Evolutionary conservation across 2,329 filamentous ascomycete species (phyloP).

Genomic region (Furcasterigmium sp.): DNA sequence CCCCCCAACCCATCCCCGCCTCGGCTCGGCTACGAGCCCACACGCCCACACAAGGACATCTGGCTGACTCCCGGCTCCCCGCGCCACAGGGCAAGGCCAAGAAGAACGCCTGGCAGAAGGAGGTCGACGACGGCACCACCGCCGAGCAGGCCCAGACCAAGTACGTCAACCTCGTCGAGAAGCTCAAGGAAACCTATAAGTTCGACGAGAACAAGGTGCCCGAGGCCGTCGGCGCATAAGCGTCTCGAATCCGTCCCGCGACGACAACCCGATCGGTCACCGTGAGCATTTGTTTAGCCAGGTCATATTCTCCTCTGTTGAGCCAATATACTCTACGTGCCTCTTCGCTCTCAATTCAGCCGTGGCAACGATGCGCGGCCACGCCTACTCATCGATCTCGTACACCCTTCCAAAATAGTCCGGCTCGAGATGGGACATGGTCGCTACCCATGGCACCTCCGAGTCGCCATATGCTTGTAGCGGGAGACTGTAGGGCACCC

Average conservation of each 20-base stretch:
- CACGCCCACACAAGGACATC: neutral
- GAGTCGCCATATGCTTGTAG: conserved; percentile 56
- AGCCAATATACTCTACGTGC: neutral
- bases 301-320: neutral
- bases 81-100: conserved; percentile 68
- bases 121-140: conserved; percentile 58
- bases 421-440: conserved; percentile 49
- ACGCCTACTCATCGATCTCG: neutral
- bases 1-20: neutral
- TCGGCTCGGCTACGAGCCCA: neutral
- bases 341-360: too few relatives aligned
- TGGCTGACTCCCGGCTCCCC: conserved; percentile 2
- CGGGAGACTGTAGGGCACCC: conserved; percentile 81
- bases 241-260: too few relatives aligned
- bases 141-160: conserved; percentile 65
- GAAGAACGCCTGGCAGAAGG: conserved; percentile 69
- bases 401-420: conserved; percentile 49
- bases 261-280: neutral
- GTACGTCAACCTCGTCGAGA: conserved; percentile 70
- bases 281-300: neutral
- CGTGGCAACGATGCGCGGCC: conserved; percentile 5
- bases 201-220: conserved; percentile 60
- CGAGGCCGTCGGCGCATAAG: conserved; percentile 45
- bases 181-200: conserved; percentile 65
- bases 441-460: conserved; percentile 76